Evolutionary conservation across 441 rosid species (phyloP).

Genomic region (Adansonia grandidieri): DNA sequence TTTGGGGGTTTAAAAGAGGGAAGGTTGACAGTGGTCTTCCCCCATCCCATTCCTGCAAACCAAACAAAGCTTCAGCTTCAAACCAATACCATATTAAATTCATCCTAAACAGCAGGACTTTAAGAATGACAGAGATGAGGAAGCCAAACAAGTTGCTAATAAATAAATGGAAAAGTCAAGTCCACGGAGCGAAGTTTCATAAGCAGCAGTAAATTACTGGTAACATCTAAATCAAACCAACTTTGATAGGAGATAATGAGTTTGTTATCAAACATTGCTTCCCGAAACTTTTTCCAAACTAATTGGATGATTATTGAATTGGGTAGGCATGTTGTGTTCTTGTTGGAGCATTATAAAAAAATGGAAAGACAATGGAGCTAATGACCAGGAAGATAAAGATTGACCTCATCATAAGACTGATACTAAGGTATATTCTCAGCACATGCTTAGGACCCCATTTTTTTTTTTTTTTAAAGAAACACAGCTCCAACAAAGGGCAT

Average conservation of each 20-base stretch:
- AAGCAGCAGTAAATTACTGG: background rate
- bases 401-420: background rate
- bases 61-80: no score
- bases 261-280: constrained; percentile 1
- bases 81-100: background rate
- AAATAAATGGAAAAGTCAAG: background rate
- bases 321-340: background rate
- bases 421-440: background rate
- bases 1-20: background rate
- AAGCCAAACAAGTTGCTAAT: background rate
- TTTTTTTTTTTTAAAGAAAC: background rate
- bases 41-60: no score
- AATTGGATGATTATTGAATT: background rate
- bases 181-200: background rate
- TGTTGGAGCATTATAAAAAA: background rate
- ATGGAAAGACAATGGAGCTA: background rate
- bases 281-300: background rate
- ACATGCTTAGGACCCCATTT: background rate
- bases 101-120: background rate
- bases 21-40: no score
- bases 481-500: background rate
- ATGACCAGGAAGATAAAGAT: constrained; percentile 1
- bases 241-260: no score
- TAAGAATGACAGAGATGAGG: background rate
- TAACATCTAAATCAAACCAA: no score